Evolutionary conservation across 805 yeast genomes (phyloP).

Genomic region (Saccharomyces mikatae): DNA sequence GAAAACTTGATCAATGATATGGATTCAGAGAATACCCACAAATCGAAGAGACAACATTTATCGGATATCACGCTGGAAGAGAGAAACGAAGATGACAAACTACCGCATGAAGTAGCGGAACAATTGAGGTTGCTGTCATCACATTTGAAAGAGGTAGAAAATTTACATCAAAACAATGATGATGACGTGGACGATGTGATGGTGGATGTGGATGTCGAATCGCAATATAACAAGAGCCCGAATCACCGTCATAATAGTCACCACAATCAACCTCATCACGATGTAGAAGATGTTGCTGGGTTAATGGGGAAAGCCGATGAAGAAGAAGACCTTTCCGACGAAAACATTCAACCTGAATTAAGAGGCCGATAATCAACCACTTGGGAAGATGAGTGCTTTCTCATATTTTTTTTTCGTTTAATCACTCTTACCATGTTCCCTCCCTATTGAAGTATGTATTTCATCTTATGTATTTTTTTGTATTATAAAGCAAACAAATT

Average conservation of each 20-base stretch:
- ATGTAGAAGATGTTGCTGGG: neutral
- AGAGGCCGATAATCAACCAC: slow-evolving; percentile 22
- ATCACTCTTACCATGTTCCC: neutral
- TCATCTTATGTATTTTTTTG: neutral
- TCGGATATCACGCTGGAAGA: neutral
- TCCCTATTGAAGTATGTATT: neutral
- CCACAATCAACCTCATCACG: neutral
- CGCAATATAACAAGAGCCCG: slow-evolving; percentile 6
- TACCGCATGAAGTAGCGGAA: slow-evolving; percentile 31
- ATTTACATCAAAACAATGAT: slow-evolving; percentile 9
- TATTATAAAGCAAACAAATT: neutral
- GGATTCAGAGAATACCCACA: slow-evolving; percentile 6
- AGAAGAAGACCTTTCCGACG: slow-evolving; percentile 24
- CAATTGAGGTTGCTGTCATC: slow-evolving; percentile 29
- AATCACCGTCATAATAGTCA: slow-evolving; percentile 2
- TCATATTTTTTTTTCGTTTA: neutral
- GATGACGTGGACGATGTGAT: slow-evolving; percentile 13
- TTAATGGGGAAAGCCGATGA: slow-evolving; percentile 2
- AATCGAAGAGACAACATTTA: neutral
- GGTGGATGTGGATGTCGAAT: slow-evolving; percentile 21
- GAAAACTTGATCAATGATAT: slow-evolving; percentile 14
- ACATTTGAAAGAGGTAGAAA: slow-evolving; percentile 30
- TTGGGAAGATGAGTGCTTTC: neutral
- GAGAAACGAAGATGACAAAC: slow-evolving; percentile 20
- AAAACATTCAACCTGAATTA: slow-evolving; percentile 31